phyloP scores from a whole-genome alignment of 2,329 filamentous ascomycete species.

The Cladosporium velox region DNA sequence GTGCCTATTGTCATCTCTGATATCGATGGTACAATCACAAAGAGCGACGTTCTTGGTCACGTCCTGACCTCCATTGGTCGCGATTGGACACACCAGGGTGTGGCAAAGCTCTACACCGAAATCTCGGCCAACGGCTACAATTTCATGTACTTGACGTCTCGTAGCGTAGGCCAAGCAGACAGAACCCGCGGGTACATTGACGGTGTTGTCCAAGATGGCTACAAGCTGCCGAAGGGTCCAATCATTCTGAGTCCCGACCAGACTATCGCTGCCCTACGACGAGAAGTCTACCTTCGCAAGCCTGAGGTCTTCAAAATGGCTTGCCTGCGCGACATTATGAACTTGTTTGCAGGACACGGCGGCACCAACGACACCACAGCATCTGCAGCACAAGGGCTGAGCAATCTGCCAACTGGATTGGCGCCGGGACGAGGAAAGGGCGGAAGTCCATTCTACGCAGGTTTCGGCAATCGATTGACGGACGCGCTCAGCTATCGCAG shows the following conservation, averaged over 20 bases:
- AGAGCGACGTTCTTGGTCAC: constrained; percentile 67
- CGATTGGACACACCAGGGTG: constrained; percentile 96
- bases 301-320: constrained; percentile 99
- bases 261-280: constrained; percentile 86
- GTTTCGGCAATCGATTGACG: constrained; percentile 93
- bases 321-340: constrained; percentile 89
- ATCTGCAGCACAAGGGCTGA: constrained; percentile 31
- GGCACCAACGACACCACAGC: constrained; percentile 35
- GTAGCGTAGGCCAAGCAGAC: constrained; percentile 91
- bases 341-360: constrained; percentile 63
- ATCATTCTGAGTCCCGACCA: constrained; percentile 94
- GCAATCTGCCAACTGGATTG: constrained; percentile 25
- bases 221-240: constrained; percentile 81
- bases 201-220: constrained; percentile 84
- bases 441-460: constrained; percentile 82
- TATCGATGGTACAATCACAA: constrained; percentile 98
- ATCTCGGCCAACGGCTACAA: constrained; percentile 97
- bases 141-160: constrained; percentile 94
- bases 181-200: constrained; percentile 86
- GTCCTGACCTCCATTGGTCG: constrained; percentile 95
- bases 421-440: constrained; percentile 32
- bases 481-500: constrained; percentile 95
- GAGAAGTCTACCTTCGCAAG: constrained; percentile 93
- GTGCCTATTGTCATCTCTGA: constrained; percentile 96
- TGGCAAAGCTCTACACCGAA: constrained; percentile 95